Conservation (phyloP, 1,284 basidiomycete genomes). For the Fistulinella cinereoalba region DNA sequence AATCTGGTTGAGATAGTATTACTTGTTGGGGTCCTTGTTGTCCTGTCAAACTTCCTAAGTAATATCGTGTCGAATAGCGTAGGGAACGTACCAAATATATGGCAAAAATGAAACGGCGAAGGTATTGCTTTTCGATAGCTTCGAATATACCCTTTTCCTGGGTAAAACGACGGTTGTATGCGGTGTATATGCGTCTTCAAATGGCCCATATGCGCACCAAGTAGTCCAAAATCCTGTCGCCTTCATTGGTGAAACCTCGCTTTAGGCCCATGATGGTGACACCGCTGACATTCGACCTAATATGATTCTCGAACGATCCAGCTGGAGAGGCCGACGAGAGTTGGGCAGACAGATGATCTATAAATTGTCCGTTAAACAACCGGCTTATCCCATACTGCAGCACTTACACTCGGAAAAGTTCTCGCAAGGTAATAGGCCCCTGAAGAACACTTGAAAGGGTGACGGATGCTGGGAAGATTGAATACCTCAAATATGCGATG, state of each 20-base stretch:
- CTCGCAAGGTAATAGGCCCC: slow-evolving; percentile 64
- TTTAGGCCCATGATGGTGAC: slow-evolving; percentile 58
- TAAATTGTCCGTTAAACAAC: neutral
- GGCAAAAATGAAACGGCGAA: slow-evolving; percentile 77
- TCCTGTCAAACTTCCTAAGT: slow-evolving; percentile 45
- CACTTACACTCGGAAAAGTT: slow-evolving; percentile 71
- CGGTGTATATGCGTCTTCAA: neutral
- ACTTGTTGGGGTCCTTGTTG: slow-evolving; percentile 77
- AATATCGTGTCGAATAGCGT: neutral
- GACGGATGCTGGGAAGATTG: neutral
- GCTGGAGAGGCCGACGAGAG: slow-evolving; percentile 12
- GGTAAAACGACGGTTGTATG: slow-evolving; percentile 7
- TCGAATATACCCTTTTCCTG: slow-evolving; percentile 82
- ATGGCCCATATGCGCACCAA: slow-evolving; percentile 48
- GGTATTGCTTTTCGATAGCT: slow-evolving; percentile 71
- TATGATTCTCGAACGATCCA: slow-evolving; percentile 24
- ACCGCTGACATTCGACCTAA: slow-evolving; percentile 21
- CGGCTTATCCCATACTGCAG: neutral
- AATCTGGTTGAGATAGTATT: slow-evolving; percentile 19
- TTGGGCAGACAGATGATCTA: slow-evolving; percentile 34
- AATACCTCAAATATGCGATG: slow-evolving; percentile 70
- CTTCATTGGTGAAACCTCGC: slow-evolving; percentile 74
- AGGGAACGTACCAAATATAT: slow-evolving; percentile 64
- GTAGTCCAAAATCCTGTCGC: slow-evolving; percentile 74
- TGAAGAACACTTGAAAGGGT: slow-evolving; percentile 10